phyloP scores from a whole-genome alignment of 495 filamentous ascomycete species.

The Aspergillus steynii region DNA sequence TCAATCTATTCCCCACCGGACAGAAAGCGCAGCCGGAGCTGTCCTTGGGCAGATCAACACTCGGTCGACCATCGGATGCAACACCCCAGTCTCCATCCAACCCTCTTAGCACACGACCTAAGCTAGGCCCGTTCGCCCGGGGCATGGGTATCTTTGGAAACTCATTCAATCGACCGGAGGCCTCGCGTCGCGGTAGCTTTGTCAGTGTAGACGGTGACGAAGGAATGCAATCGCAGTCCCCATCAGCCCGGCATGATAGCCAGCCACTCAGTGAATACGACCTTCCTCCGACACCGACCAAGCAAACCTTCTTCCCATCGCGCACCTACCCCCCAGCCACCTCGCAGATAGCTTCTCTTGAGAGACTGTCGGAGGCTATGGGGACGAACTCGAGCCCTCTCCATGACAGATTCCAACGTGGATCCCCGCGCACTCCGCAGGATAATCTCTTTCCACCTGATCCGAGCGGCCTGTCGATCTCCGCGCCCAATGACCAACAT shows the following conservation, averaged over 20 bases:
- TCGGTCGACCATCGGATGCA: slow-evolving; percentile 64
- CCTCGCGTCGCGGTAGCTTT: slow-evolving; percentile 70
- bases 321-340: slow-evolving; percentile 43
- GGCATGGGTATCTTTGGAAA: slow-evolving; percentile 70
- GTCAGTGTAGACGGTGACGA: slow-evolving; percentile 79
- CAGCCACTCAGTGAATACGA: slow-evolving; percentile 68
- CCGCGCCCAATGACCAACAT: slow-evolving; percentile 53
- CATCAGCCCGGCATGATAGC: slow-evolving; percentile 56
- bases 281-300: slow-evolving; percentile 90
- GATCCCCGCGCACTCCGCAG: slow-evolving; percentile 77
- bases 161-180: slow-evolving; percentile 47
- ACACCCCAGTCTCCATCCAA: slow-evolving; percentile 65
- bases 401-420: slow-evolving; percentile 44
- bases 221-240: slow-evolving; percentile 48
- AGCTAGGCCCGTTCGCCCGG: slow-evolving; percentile 61
- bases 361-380: slow-evolving; percentile 37
- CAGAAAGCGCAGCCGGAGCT: slow-evolving; percentile 56
- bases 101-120: slow-evolving; percentile 43
- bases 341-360: slow-evolving; percentile 42
- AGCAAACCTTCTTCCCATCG: slow-evolving; percentile 57
- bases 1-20: slow-evolving; percentile 62
- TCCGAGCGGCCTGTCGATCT: slow-evolving; percentile 78
- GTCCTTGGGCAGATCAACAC: slow-evolving; percentile 51
- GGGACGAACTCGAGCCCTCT: slow-evolving; percentile 36
- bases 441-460: slow-evolving; percentile 77